Base-by-base conservation (phyloP, 2,329 filamentous ascomycete genomes). In the Aspergillus floridensis region DNA sequence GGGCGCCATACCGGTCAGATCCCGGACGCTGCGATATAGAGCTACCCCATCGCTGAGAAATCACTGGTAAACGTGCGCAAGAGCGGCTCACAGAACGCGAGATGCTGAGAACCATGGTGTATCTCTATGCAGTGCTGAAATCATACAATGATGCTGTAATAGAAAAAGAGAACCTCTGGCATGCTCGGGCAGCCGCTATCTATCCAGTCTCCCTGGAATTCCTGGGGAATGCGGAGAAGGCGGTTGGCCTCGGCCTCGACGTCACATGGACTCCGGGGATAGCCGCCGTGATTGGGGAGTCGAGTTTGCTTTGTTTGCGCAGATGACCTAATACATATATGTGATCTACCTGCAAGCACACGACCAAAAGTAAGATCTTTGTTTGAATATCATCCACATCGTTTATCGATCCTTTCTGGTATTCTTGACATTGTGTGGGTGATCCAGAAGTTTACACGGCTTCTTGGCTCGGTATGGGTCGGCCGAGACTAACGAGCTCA, bases 11-110 rank as follows among this genome's bases (percentile, higher is more conserved):
- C 85, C 80, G 81, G 70, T 88, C 85, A 59, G 85, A 84, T 49
- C 81, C 84, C 46, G 82, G 82, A 50, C 80, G 78, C 64, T 86
- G 84, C 22, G 84, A 85, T 57, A 87, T 79, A 32, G 82, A 81
- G 58, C 71, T 74, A 60, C 78, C 80, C 79, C 81, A 84, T 79
- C 80, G 74, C 70, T 73, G 69, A 50, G 67, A 62, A 50, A 59
- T 21, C 32, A 41, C 51, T 29, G 53, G 53, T 5, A 49, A 26
- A 4, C 46, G 26, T 14, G 51, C 48, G 12, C 35, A 53, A 38
- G 48, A 50, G 49, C 62, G 59, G 24, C 16, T n/a, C 1, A 49
- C 58, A 10, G 26, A 29, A 10, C 22, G 24, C n/a, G 53, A n/a
- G 11, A 48, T 48, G 6, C 14, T 55, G 26, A 35, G 4, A 4